A percentile compares a stretch with the other conserved stretches of the same genome.
Conservation (phyloP, 257 asterid genomes). For the Solanum ahanhuiri region DNA sequence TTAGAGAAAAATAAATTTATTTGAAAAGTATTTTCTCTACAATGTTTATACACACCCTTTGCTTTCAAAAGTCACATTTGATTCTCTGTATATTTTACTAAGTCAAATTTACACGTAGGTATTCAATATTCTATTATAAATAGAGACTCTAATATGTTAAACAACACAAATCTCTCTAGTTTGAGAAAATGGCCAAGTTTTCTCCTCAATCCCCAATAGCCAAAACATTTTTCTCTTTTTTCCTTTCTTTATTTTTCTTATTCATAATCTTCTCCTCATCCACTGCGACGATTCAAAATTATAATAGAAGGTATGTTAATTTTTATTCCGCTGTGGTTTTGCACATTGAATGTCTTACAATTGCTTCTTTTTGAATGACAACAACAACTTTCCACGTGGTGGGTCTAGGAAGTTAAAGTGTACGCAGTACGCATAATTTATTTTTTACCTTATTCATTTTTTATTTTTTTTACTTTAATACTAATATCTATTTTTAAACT, state of each 20-base stretch:
- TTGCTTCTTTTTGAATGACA: background rate
- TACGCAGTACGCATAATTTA: background rate
- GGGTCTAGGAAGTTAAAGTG: accelerated
- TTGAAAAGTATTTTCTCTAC: background rate
- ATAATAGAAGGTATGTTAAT: background rate
- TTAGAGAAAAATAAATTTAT: background rate
- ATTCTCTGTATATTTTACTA: background rate
- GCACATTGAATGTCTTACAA: background rate
- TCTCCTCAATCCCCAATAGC: background rate
- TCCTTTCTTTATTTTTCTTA: background rate
- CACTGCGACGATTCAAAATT: background rate
- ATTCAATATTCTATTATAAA: background rate
- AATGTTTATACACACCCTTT: background rate
- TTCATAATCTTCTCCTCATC: background rate
- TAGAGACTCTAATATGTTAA: background rate
- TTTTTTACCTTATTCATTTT: background rate
- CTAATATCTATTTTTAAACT: background rate
- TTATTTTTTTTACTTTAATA: background rate
- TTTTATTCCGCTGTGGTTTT: background rate
- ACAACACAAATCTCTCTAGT: background rate
- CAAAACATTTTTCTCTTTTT: background rate
- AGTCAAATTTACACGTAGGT: background rate
- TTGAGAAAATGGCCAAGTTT: background rate
- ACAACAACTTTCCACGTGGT: background rate
- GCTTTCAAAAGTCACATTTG: background rate